Evolutionary conservation across 805 yeast species (phyloP).

Genomic region (Yamadazyma akitaensis): DNA sequence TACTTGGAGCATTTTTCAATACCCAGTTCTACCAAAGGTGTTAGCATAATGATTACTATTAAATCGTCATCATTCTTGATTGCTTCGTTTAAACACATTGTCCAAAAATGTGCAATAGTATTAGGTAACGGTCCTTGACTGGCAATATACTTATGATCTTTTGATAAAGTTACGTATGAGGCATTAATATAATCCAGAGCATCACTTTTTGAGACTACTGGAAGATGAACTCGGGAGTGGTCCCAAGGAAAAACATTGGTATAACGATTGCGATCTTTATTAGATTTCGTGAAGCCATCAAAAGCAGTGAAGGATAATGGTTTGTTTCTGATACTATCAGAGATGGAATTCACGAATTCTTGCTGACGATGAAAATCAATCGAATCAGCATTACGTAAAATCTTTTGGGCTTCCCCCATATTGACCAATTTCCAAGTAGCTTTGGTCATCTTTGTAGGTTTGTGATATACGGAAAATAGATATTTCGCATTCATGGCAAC

Average conservation of each 20-base stretch:
- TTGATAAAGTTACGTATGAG: conserved; percentile 23
- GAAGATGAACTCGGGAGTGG: conserved; percentile 30
- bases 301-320: conserved; percentile 2
- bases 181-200: conserved; percentile 39
- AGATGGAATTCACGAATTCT: not conserved
- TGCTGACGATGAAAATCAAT: not conserved
- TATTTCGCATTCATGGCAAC: not conserved
- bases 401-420: not conserved
- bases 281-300: conserved; percentile 9
- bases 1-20: conserved; percentile 40
- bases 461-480: not conserved
- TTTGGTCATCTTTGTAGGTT: not conserved
- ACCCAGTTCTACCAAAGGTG: conserved; percentile 49
- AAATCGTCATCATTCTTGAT: conserved; percentile 21
- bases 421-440: not conserved
- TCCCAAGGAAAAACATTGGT: conserved; percentile 42
- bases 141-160: conserved; percentile 49
- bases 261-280: conserved; percentile 30
- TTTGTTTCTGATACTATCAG: not conserved
- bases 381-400: not conserved
- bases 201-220: conserved; percentile 8
- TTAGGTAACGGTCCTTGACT: conserved; percentile 59
- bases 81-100: conserved; percentile 39
- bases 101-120: conserved; percentile 48
- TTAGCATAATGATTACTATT: conserved; percentile 38